Evolutionary conservation across 805 yeast species (phyloP).

Genomic region (Debaryomyces tyrocola): DNA sequence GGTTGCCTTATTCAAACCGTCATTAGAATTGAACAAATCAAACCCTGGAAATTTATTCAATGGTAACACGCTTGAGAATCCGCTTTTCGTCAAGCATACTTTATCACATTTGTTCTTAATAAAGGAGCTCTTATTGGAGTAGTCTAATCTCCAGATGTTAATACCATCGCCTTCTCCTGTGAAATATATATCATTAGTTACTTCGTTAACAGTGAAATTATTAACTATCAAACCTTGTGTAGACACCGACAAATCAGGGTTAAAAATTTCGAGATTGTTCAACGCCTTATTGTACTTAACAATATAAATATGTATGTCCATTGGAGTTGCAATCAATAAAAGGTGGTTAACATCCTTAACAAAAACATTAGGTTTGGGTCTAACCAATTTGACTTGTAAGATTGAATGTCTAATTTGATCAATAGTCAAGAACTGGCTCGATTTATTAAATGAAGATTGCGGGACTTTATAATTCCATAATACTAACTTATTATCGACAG

Average conservation of each 20-base stretch:
- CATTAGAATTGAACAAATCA: slow-evolving; percentile 25
- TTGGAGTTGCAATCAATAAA: slow-evolving; percentile 75
- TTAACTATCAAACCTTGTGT: slow-evolving; percentile 75
- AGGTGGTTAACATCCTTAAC: slow-evolving; percentile 73
- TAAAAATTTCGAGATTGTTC: slow-evolving; percentile 65
- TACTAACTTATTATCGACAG: slow-evolving; percentile 74
- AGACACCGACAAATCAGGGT: slow-evolving; percentile 80
- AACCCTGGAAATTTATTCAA: slow-evolving; percentile 32
- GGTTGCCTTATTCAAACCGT: not conserved
- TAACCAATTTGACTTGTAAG: slow-evolving; percentile 70
- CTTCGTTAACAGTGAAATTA: slow-evolving; percentile 56
- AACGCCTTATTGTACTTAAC: slow-evolving; percentile 49
- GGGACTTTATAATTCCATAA: slow-evolving; percentile 79
- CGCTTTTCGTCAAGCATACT: slow-evolving; percentile 73
- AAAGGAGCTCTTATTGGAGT: slow-evolving; percentile 83
- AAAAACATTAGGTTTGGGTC: slow-evolving; percentile 80
- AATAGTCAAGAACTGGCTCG: slow-evolving; percentile 67
- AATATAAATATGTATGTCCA: slow-evolving; percentile 75
- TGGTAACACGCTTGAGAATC: slow-evolving; percentile 44
- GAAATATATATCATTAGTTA: slow-evolving; percentile 79
- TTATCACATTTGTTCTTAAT: slow-evolving; percentile 81
- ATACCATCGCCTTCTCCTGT: slow-evolving; percentile 76
- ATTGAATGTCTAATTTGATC: slow-evolving; percentile 83
- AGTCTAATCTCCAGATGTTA: slow-evolving; percentile 84
- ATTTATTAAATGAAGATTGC: slow-evolving; percentile 44